Conservation (phyloP, 2,329 filamentous ascomycete species). For the Proliferodiscus dingleyae region DNA sequence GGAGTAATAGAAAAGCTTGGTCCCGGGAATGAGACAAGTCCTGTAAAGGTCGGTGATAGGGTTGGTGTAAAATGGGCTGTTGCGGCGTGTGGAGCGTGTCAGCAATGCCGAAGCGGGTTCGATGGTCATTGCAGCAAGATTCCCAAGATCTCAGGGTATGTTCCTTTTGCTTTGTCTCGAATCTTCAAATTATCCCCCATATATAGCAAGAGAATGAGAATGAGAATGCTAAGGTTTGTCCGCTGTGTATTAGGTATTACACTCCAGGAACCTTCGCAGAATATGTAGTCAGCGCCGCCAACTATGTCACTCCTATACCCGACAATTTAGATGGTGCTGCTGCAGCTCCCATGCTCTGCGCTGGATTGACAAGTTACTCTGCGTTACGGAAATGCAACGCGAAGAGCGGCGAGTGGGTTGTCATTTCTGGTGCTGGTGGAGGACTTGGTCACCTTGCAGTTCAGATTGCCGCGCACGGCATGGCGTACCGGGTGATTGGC, state of each 20-base stretch:
- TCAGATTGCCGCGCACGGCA: constrained; percentile 50
- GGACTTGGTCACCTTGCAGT: constrained; percentile 56
- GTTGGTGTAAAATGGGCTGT: constrained; percentile 57
- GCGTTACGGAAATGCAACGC: constrained; percentile 55
- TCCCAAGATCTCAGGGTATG: constrained; percentile 49
- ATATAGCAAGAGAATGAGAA: not conserved
- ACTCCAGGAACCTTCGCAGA: not conserved
- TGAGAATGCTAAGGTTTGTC: too few relatives aligned
- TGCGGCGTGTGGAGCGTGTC: constrained; percentile 10
- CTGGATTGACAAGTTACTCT: constrained; percentile 60
- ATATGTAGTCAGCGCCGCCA: not conserved
- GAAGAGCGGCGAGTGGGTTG: constrained; percentile 36
- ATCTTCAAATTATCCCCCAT: not conserved
- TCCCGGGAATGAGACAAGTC: constrained; percentile 45
- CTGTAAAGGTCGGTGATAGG: constrained; percentile 56
- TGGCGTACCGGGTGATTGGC: constrained; percentile 59
- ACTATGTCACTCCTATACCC: constrained; percentile 47
- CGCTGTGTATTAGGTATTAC: not conserved
- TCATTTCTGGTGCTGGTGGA: constrained; percentile 54
- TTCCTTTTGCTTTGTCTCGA: not conserved
- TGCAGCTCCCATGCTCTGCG: constrained; percentile 62
- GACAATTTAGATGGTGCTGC: constrained; percentile 50
- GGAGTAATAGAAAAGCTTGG: constrained; percentile 59
- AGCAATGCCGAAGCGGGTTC: constrained; percentile 6
- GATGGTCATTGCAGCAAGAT: constrained; percentile 11